Conservation (phyloP, 2,329 filamentous ascomycete species). For the Didymella glomerata region DNA sequence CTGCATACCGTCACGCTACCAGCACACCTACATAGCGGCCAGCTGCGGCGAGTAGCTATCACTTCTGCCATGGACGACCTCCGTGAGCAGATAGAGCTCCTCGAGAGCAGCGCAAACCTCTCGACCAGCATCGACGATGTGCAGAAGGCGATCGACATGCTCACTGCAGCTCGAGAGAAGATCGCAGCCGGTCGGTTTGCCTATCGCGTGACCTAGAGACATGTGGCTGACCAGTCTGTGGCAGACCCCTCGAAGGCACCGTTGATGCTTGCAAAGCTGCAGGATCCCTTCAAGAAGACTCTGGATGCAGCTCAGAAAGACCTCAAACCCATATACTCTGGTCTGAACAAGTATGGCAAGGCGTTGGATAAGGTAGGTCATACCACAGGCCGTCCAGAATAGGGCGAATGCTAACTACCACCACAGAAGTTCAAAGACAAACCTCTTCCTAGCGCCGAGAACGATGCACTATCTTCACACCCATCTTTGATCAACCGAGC, state of each 20-base stretch:
- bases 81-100: constrained; percentile 76
- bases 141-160: constrained; percentile 80
- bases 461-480: constrained; percentile 80
- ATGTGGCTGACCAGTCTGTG: constrained; percentile 26
- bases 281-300: constrained; percentile 82
- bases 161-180: constrained; percentile 75
- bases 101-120: constrained; percentile 74
- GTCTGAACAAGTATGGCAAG: constrained; percentile 84
- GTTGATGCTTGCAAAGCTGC: constrained; percentile 80
- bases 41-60: constrained; percentile 8
- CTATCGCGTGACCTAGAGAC: constrained; percentile 8
- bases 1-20: background rate
- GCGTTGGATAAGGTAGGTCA: constrained; percentile 76
- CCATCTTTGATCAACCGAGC: constrained; percentile 85
- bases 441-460: constrained; percentile 76
- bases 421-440: constrained; percentile 67
- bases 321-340: constrained; percentile 82
- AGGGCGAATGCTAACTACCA: constrained; percentile 5
- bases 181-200: constrained; percentile 67
- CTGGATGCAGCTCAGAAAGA: constrained; percentile 83
- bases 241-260: constrained; percentile 74
- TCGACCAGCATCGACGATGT: constrained; percentile 78
- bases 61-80: constrained; percentile 66
- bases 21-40: constrained; percentile 2
- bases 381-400: background rate